Percentiles rank a stretch among this genome's conserved stretches.
These are phyloP conservation scores for Singerocomus rubriflavus DNA, from an alignment of 1,284 basidiomycete genomes.

Conservation along the genomic window DNA sequence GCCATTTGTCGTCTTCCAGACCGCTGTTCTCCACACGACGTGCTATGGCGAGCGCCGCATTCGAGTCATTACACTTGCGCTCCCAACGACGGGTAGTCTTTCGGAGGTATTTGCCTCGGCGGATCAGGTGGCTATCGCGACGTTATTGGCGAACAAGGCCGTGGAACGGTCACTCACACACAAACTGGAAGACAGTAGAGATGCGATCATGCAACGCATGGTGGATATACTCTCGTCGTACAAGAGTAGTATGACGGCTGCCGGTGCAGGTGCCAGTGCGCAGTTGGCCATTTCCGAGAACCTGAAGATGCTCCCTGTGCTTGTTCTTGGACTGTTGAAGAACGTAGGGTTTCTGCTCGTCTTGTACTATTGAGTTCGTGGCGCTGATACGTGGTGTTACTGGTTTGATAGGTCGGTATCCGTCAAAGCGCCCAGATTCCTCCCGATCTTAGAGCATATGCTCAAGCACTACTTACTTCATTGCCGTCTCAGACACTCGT, in stretches of 20 bases:
- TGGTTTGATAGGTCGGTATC: constrained; percentile 69
- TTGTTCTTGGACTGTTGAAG: constrained; percentile 90
- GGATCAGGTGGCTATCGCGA: constrained; percentile 90
- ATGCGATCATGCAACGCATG: constrained; percentile 87
- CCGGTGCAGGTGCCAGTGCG: constrained; percentile 90
- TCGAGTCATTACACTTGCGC: constrained; percentile 89
- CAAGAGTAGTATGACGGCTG: constrained; percentile 96
- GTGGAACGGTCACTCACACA: constrained; percentile 90
- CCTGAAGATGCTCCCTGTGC: constrained; percentile 88
- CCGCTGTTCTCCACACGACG: constrained; percentile 94
- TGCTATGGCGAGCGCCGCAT: constrained; percentile 96
- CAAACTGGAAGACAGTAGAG: constrained; percentile 92
- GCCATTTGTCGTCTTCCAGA: constrained; percentile 95
- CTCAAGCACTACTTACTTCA: constrained; percentile 89
- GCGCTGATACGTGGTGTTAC: constrained; percentile 1
- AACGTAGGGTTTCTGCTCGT: constrained; percentile 57
- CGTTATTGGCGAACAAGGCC: constrained; percentile 93
- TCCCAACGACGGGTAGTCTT: constrained; percentile 91
- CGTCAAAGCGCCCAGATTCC: constrained; percentile 96
- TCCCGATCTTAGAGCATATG: constrained; percentile 93
- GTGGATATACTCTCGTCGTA: constrained; percentile 90
- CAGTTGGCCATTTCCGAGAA: constrained; percentile 92
- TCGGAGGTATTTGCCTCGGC: constrained; percentile 95
- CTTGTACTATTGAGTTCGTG: not conserved
- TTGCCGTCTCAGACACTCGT: constrained; percentile 89